phyloP scores from a whole-genome alignment of 768 basidiomycete genomes.

The Agaricus sinodeliciosus region DNA sequence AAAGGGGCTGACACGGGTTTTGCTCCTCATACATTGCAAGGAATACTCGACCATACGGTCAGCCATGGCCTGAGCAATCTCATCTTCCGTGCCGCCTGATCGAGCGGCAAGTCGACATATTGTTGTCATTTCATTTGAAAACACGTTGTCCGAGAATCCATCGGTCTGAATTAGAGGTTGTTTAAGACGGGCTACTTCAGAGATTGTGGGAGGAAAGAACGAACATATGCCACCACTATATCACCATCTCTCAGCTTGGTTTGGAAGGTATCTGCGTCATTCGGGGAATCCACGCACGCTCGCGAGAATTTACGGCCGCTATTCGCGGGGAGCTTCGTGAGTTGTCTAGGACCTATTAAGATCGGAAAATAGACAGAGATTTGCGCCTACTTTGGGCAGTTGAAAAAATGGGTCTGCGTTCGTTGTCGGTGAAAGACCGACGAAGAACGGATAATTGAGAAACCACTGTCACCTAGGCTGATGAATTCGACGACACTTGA shows the following conservation, averaged over 20 bases:
- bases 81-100: slow-evolving; percentile 46
- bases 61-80: slow-evolving; percentile 64
- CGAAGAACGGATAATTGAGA: slow-evolving; percentile 62
- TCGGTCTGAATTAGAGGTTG: slow-evolving; percentile 33
- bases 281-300: slow-evolving; percentile 49
- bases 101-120: slow-evolving; percentile 66
- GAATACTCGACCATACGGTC: slow-evolving; percentile 69
- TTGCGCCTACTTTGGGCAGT: slow-evolving; percentile 42
- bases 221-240: slow-evolving; percentile 43
- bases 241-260: slow-evolving; percentile 44
- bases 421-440: slow-evolving; percentile 49
- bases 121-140: slow-evolving; percentile 59
- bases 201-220: slow-evolving; percentile 9
- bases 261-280: slow-evolving; percentile 38
- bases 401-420: slow-evolving; percentile 49
- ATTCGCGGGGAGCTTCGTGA: slow-evolving; percentile 46
- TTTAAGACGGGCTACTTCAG: background rate
- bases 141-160: slow-evolving; percentile 56
- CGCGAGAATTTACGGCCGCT: slow-evolving; percentile 34
- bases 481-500: slow-evolving; percentile 6
- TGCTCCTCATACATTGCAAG: slow-evolving; percentile 61
- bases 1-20: slow-evolving; percentile 63
- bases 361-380: background rate
- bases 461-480: slow-evolving; percentile 79
- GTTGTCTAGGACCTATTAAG: slow-evolving; percentile 30